Conservation (phyloP, 1,139 yeast species). For the Saccharomycopsis crataegensis region DNA sequence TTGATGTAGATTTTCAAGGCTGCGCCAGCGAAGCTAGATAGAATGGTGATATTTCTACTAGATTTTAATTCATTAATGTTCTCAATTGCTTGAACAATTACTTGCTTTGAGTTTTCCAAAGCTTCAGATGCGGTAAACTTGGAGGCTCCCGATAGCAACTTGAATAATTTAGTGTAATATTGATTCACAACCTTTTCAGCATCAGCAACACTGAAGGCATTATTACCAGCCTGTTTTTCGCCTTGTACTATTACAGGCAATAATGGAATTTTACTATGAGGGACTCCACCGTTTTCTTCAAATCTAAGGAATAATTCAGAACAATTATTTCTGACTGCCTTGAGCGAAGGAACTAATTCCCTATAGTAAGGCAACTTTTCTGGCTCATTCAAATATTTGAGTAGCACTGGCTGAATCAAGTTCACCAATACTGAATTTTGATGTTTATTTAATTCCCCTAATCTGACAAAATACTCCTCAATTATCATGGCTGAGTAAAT, state of each 20-base stretch:
- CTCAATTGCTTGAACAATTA: constrained; percentile 57
- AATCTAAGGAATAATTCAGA: constrained; percentile 74
- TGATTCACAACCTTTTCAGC: constrained; percentile 68
- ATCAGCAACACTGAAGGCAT: constrained; percentile 74
- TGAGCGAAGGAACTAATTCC: constrained; percentile 80
- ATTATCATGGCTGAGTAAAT: constrained; percentile 61
- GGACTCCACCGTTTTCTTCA: constrained; percentile 64
- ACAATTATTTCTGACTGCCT: constrained; percentile 82
- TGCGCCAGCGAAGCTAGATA: constrained; percentile 74
- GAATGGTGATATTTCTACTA: constrained; percentile 53
- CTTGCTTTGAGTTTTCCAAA: constrained; percentile 70
- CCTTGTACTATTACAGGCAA: constrained; percentile 90
- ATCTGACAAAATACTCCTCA: constrained; percentile 58
- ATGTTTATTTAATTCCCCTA: constrained; percentile 21
- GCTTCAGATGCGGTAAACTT: constrained; percentile 68
- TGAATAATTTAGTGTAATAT: constrained; percentile 58
- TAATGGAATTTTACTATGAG: constrained; percentile 73
- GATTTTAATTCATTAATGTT: constrained; percentile 55
- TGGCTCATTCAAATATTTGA: constrained; percentile 13
- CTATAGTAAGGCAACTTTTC: constrained; percentile 40
- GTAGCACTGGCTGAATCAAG: constrained; percentile 9
- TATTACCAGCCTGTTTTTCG: constrained; percentile 90
- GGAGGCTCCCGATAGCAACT: constrained; percentile 59
- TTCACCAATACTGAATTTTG: neutral
- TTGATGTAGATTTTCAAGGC: constrained; percentile 47